Percentiles rank a stretch among this genome's conserved stretches.
Evolutionary conservation across 2,329 filamentous ascomycete species (phyloP).

Genomic region (Clonostachys rhizophaga): DNA sequence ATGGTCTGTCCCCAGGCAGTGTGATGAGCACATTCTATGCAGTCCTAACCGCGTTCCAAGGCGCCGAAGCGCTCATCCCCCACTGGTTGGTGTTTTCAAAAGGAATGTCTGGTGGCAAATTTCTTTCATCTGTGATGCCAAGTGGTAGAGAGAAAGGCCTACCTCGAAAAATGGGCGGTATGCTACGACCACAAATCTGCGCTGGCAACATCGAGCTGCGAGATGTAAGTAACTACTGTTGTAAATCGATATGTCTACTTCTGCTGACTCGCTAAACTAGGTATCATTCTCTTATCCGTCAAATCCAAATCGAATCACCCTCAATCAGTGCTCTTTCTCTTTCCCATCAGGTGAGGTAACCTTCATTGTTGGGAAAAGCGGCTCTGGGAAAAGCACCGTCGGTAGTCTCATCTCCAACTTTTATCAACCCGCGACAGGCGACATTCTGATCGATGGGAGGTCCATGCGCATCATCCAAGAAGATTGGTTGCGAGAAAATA

Average conservation of each 20-base stretch:
- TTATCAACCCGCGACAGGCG: conserved; percentile 62
- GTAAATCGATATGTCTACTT: conserved; percentile 6
- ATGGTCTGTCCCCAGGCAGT: conserved; percentile 56
- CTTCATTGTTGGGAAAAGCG: conserved; percentile 81
- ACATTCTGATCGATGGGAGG: conserved; percentile 64
- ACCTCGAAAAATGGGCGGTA: conserved; percentile 2
- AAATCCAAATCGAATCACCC: conserved; percentile 52
- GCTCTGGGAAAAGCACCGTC: conserved; percentile 89
- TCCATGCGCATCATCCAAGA: conserved; percentile 58
- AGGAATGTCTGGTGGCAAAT: conserved; percentile 68
- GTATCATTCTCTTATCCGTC: conserved; percentile 80
- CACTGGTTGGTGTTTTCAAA: conserved; percentile 76
- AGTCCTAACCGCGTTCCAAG: conserved; percentile 70
- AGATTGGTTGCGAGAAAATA: conserved; percentile 70
- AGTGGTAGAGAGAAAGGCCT: neutral
- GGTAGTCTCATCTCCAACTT: conserved; percentile 75
- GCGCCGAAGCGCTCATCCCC: conserved; percentile 68
- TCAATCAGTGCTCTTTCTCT: conserved; percentile 59
- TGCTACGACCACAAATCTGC: conserved; percentile 35
- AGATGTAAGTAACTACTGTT: conserved; percentile 43
- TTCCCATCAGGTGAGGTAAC: conserved; percentile 71
- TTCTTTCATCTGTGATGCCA: conserved; percentile 20
- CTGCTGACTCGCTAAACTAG: conserved; percentile 29
- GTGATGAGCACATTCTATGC: conserved; percentile 85
- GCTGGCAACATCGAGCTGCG: conserved; percentile 65